A percentile compares a stretch with the other conserved stretches of the same genome.
Conservation (phyloP, 345 rosid species). For the Arabidopsis suecica region DNA sequence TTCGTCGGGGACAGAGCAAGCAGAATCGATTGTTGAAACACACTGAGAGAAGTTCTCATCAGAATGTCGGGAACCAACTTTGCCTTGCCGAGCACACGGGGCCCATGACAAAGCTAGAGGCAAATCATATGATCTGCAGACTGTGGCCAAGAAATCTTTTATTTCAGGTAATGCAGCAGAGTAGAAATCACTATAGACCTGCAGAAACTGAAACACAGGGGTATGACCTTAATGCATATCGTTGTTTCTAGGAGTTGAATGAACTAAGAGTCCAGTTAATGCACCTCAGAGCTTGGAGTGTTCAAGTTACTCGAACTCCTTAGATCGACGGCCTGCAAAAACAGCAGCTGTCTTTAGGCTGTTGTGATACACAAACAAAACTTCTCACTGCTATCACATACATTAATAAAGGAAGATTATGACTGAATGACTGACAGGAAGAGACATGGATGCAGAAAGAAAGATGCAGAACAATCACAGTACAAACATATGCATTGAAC, state of each 20-base stretch:
- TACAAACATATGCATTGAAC: conserved; percentile 1
- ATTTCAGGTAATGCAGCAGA: conserved; percentile 62
- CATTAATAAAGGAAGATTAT: neutral
- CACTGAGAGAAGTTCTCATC: conserved; percentile 61
- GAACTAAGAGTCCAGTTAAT: conserved; percentile 16
- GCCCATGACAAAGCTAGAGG: conserved; percentile 93
- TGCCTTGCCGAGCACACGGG: conserved; percentile 64
- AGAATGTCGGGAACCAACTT: conserved; percentile 73
- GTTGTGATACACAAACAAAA: conserved; percentile 29
- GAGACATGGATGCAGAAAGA: neutral
- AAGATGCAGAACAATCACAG: conserved; percentile 21
- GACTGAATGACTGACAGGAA: neutral
- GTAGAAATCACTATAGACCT: conserved; percentile 62
- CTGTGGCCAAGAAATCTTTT: conserved; percentile 57
- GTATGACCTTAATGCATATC: conserved; percentile 35
- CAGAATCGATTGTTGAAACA: conserved; percentile 69
- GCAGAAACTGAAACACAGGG: conserved; percentile 43
- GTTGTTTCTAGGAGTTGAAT: conserved; percentile 23
- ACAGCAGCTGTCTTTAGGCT: conserved; percentile 27
- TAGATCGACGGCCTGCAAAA: conserved; percentile 79
- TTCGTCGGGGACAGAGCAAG: conserved; percentile 62
- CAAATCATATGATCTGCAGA: conserved; percentile 62
- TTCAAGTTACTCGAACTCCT: conserved; percentile 66
- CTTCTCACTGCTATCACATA: neutral
- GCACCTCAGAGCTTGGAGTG: conserved; percentile 61